Conservation (phyloP, 495 filamentous ascomycete genomes). For the Aspergillus avenaceus region DNA sequence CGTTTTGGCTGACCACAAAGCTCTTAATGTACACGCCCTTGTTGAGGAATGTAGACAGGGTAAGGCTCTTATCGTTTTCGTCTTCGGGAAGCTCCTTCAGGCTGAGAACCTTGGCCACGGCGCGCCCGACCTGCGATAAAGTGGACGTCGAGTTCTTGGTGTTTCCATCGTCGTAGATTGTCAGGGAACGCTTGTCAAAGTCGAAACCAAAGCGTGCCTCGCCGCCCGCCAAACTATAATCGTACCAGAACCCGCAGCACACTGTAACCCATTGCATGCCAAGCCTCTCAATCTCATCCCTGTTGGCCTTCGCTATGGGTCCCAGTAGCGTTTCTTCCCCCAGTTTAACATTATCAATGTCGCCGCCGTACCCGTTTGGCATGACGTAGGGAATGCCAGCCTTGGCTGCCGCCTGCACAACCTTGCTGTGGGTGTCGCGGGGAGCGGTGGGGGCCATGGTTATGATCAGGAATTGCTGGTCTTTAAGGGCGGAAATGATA, state of each 20-base stretch:
- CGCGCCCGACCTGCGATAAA: constrained; percentile 43
- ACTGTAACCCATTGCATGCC: constrained; percentile 51
- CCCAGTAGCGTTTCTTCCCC: constrained; percentile 17
- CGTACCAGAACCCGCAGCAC: constrained; percentile 51
- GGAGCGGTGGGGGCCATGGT: constrained; percentile 47
- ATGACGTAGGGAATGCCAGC: constrained; percentile 60
- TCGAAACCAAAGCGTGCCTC: constrained; percentile 44
- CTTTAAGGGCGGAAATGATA: constrained; percentile 45
- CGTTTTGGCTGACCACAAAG: constrained; percentile 48
- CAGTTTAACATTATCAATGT: constrained; percentile 24
- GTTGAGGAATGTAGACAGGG: constrained; percentile 36
- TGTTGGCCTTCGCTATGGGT: constrained; percentile 8
- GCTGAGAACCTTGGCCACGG: constrained; percentile 42
- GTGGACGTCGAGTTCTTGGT: constrained; percentile 36
- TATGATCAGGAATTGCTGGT: constrained; percentile 58
- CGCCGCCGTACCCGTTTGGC: constrained; percentile 54
- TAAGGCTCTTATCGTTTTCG: constrained; percentile 33
- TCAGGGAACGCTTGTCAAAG: constrained; percentile 35
- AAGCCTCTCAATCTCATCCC: constrained; percentile 38
- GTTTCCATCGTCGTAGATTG: constrained; percentile 49
- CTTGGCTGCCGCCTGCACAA: constrained; percentile 57
- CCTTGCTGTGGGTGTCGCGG: constrained; percentile 41
- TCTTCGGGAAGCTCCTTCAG: constrained; percentile 46
- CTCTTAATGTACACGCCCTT: constrained; percentile 40
- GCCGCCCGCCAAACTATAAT: constrained; percentile 40